Evolutionary conservation across 2,329 filamentous ascomycete genomes (phyloP), one percentile per base, ranked within the genome.

Genomic region (Ceratocystis smalleyi): DNA sequence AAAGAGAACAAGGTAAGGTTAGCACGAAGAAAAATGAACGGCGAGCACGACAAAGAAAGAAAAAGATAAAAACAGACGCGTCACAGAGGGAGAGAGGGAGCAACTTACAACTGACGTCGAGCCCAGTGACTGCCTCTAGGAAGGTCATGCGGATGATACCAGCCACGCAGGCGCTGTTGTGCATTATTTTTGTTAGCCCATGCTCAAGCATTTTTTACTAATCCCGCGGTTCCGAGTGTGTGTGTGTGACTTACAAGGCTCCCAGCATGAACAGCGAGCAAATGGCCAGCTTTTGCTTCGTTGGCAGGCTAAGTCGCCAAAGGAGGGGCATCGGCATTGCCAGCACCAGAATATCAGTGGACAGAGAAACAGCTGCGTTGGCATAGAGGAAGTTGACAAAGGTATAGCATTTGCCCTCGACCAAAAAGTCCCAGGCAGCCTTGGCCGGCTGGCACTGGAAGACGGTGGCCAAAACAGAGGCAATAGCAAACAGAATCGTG

Each of bases 61-160:
- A 51, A 51, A 45, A 47, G 10, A n/a, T n/a, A n/a, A n/a, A n/a
- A n/a, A n/a, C n/a, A n/a, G 22, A 30, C 2, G 8, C 1, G 7
- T 2, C 43, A 15, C n/a, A n/a, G 10, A 17, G 24, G 2, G 19
- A 17, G 27, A n/a, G 10, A 17, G 24, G 2, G 19, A 17, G 5
- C 2, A 3, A 68, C 70, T 68, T 68, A 73, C 72, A 70, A 1
- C 71, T 72, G 1, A 72, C 67, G 8, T 74, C 72, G 19, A 70
- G 61, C 1, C 68, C 60, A 6, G 65, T 55, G 2, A 72, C 66
- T 10, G 67, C 64, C 12, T 69, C 67, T 15, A 74, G 57, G 22
- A 68, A 70, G 27, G 67, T 62, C 0, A 73, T 65, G 3, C 71
- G 70, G 19, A 71, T 61, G 15, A 71, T 69, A 24, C 66, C 69